Evolutionary conservation across 2,329 filamentous ascomycete species (phyloP).

Genomic region (Rhynchosporium agropyri): DNA sequence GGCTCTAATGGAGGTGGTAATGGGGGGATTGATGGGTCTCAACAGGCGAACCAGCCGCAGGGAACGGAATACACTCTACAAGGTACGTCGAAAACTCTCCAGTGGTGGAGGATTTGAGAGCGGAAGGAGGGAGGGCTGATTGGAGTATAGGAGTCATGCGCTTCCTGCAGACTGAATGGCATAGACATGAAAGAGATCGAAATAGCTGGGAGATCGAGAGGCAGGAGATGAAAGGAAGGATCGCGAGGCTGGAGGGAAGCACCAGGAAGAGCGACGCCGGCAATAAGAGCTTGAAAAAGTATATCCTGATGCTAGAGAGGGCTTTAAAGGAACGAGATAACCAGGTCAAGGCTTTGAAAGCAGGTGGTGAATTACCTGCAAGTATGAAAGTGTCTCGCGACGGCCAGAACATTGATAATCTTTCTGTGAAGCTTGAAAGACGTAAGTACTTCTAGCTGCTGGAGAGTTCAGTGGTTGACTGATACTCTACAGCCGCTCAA

Average conservation of each 20-base stretch:
- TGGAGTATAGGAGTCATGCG: conserved; percentile 86
- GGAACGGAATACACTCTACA: conserved; percentile 75
- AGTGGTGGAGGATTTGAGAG: not conserved
- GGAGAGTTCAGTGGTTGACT: not conserved
- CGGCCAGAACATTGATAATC: conserved; percentile 55
- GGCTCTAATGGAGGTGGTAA: conserved; percentile 38
- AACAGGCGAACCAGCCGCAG: conserved; percentile 50
- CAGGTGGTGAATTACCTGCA: conserved; percentile 46
- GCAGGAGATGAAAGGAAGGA: conserved; percentile 98
- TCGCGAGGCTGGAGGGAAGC: conserved; percentile 91
- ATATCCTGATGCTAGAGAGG: conserved; percentile 85
- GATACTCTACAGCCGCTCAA: conserved; percentile 24
- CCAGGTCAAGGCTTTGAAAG: conserved; percentile 59
- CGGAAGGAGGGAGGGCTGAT: not conserved
- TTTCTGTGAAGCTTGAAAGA: conserved; percentile 57
- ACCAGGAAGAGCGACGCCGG: conserved; percentile 82
- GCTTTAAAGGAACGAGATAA: conserved; percentile 84
- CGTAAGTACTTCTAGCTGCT: conserved; percentile 46
- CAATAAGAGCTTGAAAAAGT: conserved; percentile 87
- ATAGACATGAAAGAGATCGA: conserved; percentile 93
- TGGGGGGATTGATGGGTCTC: conserved; percentile 34
- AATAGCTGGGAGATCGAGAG: conserved; percentile 99
- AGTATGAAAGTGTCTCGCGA: conserved; percentile 43
- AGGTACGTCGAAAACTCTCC: conserved; percentile 49
- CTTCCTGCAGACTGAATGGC: conserved; percentile 99